Percentiles rank a stretch among this genome's conserved stretches.
Conservation (phyloP, 148 eudicot species). For the Vaccinium myrtillus region DNA sequence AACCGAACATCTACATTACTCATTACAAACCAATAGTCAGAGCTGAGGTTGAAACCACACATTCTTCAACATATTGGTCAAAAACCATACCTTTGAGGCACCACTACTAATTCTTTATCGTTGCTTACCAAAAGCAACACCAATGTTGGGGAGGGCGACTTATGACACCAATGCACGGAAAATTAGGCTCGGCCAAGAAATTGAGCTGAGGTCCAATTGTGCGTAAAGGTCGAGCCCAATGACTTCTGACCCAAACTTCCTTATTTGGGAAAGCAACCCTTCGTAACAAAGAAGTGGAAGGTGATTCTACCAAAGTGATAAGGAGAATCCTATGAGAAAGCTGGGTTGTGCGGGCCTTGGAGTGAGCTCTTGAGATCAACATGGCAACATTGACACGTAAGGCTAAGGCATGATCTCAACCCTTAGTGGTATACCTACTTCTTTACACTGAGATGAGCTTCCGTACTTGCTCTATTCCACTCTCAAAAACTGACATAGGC, state of each 20-base stretch:
- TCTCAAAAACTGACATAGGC: background rate
- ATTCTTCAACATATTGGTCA: background rate
- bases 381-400: background rate
- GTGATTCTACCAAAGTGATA: background rate
- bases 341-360: background rate
- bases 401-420: background rate
- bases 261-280: background rate
- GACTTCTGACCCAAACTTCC: background rate
- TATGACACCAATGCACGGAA: background rate
- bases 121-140: background rate
- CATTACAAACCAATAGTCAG: background rate
- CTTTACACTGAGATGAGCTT: background rate
- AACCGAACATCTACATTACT: background rate
- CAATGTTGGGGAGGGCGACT: background rate
- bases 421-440: background rate
- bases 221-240: background rate
- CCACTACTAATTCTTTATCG: background rate
- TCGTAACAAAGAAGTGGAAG: background rate
- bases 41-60: background rate
- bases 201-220: background rate
- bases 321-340: background rate
- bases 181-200: background rate
- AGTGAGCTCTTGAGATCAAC: background rate
- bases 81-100: background rate
- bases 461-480: background rate